Evolutionary conservation across 2,329 filamentous ascomycete species (phyloP).

Genomic region (Xylariaceae sp.): DNA sequence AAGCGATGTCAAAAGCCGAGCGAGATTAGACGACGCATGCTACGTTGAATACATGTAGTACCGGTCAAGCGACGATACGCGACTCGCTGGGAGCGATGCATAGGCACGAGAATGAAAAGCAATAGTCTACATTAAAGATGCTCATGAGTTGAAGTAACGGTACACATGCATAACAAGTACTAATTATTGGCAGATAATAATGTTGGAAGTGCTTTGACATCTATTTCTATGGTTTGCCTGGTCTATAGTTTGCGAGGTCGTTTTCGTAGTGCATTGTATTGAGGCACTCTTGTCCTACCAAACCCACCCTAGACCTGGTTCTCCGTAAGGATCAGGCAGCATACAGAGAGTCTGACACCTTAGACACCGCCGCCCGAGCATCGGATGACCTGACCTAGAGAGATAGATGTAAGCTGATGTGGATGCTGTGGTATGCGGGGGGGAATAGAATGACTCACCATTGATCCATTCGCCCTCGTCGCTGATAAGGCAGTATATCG

Average conservation of each 20-base stretch:
- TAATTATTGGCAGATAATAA: neutral
- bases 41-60: constrained; percentile 7
- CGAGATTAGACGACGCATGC: neutral
- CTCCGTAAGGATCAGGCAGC: neutral
- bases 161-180: neutral
- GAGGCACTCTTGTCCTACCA: neutral
- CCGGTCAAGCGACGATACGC: constrained; percentile 8
- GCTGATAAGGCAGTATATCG: constrained; percentile 60
- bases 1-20: neutral
- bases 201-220: too few species aligned
- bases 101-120: neutral
- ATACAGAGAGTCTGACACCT: neutral
- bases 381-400: constrained; percentile 43
- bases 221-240: constrained; percentile 13
- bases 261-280: constrained; percentile 7
- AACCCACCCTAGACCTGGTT: constrained; percentile 1
- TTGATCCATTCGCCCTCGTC: constrained; percentile 70
- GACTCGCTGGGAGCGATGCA: neutral
- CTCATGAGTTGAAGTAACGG: neutral
- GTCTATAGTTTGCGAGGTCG: constrained; percentile 18
- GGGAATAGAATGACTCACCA: constrained; percentile 49
- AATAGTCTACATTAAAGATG: neutral
- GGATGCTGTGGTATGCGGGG: neutral
- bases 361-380: constrained; percentile 43
- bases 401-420: constrained; percentile 17